A percentile compares a stretch with the other conserved stretches of the same genome.
Evolutionary conservation across 2,329 filamentous ascomycete genomes (phyloP).

Genomic region (Penicillium occitanis): DNA sequence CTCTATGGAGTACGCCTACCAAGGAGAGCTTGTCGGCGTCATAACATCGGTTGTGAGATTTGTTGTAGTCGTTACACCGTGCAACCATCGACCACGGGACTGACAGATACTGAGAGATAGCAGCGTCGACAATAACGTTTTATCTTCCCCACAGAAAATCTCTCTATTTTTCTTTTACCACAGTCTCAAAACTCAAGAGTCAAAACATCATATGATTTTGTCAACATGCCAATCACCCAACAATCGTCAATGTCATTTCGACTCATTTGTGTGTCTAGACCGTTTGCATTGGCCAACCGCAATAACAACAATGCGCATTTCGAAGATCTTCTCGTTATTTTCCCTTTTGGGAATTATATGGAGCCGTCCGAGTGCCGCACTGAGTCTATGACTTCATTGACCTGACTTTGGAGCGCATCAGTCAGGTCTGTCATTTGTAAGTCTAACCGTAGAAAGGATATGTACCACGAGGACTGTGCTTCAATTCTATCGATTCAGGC

Average conservation of each 20-base stretch:
- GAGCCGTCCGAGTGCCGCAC: not conserved
- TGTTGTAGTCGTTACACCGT: not conserved
- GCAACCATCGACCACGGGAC: not conserved
- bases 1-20: not conserved
- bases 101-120: not conserved
- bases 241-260: not conserved
- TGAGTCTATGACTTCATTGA: slow-evolving; percentile 5
- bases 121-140: not conserved
- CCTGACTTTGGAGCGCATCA: not conserved
- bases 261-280: not conserved
- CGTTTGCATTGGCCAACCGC: not conserved
- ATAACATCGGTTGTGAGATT: not conserved
- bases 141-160: not conserved
- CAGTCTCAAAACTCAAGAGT: not conserved
- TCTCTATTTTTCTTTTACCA: not conserved
- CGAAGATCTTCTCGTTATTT: not conserved
- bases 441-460: not conserved
- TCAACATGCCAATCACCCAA: too few relatives aligned
- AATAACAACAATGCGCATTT: not conserved
- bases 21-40: not conserved
- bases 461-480: not conserved
- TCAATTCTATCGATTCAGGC: not conserved
- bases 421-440: not conserved
- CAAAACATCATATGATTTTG: not conserved
- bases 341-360: not conserved